These are phyloP conservation scores for Erodium maritimum DNA, from an alignment of 345 rosid species.

Conservation along the genomic window DNA sequence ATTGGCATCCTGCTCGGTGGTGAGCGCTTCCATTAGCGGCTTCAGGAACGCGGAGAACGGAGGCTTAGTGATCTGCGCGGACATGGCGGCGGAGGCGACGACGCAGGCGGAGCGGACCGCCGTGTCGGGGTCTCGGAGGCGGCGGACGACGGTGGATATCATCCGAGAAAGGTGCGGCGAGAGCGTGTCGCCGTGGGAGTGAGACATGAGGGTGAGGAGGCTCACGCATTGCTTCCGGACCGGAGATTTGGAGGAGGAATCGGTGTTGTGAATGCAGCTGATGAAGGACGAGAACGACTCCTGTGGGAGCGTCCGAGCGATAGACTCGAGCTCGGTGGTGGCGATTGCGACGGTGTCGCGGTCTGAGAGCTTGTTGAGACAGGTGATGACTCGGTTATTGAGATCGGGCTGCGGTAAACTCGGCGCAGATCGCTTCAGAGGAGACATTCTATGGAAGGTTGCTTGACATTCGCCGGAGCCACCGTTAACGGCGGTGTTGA, in stretches of 20 bases:
- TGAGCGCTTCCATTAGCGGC: constrained; percentile 56
- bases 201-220: constrained; percentile 50
- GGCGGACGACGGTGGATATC: constrained; percentile 63
- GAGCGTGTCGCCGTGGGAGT: constrained; percentile 53
- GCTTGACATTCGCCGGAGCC: background rate
- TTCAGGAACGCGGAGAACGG: constrained; percentile 46
- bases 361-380: constrained; percentile 85
- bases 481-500: too few species aligned
- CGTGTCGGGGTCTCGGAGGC: constrained; percentile 76
- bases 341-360: constrained; percentile 86
- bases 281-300: constrained; percentile 61
- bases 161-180: constrained; percentile 68
- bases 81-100: constrained; percentile 56
- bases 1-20: constrained; percentile 58
- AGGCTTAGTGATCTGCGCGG: constrained; percentile 35
- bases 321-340: constrained; percentile 70
- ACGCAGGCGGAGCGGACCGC: constrained; percentile 79
- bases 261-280: constrained; percentile 62
- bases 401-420: constrained; percentile 25
- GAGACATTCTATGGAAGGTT: constrained; percentile 17
- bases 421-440: constrained; percentile 25
- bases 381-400: constrained; percentile 58
- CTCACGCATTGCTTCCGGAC: constrained; percentile 76
- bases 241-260: constrained; percentile 54
- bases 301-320: constrained; percentile 41